Percentiles rank a stretch among this genome's conserved stretches.
Conservation (phyloP, 768 basidiomycete genomes). For the Myochromella boudieri region DNA sequence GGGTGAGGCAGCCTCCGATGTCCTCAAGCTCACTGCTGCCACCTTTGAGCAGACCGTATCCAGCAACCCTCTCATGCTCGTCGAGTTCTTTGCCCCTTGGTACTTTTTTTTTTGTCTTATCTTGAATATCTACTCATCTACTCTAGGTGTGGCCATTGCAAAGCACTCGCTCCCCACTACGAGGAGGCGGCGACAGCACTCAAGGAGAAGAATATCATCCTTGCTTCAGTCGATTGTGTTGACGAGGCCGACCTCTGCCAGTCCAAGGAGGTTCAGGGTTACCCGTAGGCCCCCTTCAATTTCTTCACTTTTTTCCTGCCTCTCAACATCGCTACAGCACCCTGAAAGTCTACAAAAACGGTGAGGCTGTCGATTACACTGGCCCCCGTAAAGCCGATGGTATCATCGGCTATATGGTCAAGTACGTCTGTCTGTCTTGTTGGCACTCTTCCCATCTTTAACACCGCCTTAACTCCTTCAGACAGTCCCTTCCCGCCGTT, state of each 20-base stretch:
- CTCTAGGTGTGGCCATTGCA: conserved; percentile 93
- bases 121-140: not conserved
- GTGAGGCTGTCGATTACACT: conserved; percentile 73
- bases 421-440: conserved; percentile 54
- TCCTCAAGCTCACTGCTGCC: conserved; percentile 68
- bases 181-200: conserved; percentile 92
- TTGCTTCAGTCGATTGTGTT: conserved; percentile 98
- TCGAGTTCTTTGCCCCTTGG: conserved; percentile 97
- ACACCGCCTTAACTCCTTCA: conserved; percentile 17
- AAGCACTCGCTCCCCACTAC: conserved; percentile 91
- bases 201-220: conserved; percentile 85
- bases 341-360: conserved; percentile 89
- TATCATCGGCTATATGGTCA: conserved; percentile 94
- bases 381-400: conserved; percentile 95
- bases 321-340: conserved; percentile 49
- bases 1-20: conserved; percentile 73
- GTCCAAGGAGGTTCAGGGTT: conserved; percentile 84
- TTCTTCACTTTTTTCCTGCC: not conserved
- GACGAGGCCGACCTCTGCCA: conserved; percentile 92
- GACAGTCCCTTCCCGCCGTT: conserved; percentile 94
- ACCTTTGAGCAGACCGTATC: conserved; percentile 69
- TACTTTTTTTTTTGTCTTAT: conserved; percentile 23
- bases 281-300: conserved; percentile 65
- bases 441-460: too few relatives aligned
- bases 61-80: conserved; percentile 73